A percentile compares a stretch with the other conserved stretches of the same genome.
Conservation (phyloP, 2,329 filamentous ascomycete genomes). For the Colletotrichum magnum region DNA sequence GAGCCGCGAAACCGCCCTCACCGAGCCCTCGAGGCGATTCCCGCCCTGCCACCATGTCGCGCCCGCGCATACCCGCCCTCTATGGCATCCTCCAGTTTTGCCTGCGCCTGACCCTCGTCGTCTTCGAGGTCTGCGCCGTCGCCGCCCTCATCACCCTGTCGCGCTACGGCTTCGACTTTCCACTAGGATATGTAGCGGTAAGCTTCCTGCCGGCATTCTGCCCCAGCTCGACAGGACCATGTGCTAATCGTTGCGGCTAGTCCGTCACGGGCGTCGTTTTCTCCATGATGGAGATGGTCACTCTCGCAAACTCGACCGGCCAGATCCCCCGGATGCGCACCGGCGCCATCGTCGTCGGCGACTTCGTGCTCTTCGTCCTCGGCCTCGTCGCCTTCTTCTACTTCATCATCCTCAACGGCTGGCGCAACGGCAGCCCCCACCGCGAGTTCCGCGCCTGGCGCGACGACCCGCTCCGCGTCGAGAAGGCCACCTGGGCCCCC, state of each 20-base stretch:
- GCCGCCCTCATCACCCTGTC: conserved; percentile 41
- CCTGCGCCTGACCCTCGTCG: conserved; percentile 40
- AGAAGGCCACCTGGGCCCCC: conserved; percentile 42
- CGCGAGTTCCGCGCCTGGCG: conserved; percentile 33
- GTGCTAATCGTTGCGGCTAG: conserved; percentile 1
- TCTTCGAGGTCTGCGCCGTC: conserved; percentile 42
- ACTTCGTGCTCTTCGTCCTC: conserved; percentile 41
- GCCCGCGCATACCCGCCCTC: conserved; percentile 39
- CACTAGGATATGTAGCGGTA: conserved; percentile 41
- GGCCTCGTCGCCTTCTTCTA: conserved; percentile 43
- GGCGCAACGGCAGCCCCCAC: conserved; percentile 35
- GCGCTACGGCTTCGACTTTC: conserved; percentile 36
- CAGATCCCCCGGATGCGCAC: conserved; percentile 41
- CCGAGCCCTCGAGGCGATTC: conserved; percentile 12
- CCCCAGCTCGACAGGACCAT: background rate
- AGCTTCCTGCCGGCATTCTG: background rate
- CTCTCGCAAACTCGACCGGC: conserved; percentile 42
- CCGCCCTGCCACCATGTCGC: conserved; percentile 37
- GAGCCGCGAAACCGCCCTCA: background rate
- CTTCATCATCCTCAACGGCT: conserved; percentile 42
- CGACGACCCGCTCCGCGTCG: conserved; percentile 38
- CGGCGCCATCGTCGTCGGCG: conserved; percentile 39
- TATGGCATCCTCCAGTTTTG: conserved; percentile 44
- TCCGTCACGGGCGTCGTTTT: conserved; percentile 58
- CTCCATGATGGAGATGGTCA: conserved; percentile 54